phyloP scores from a whole-genome alignment of 1,284 basidiomycete genomes.

The Vanrija humicola region DNA sequence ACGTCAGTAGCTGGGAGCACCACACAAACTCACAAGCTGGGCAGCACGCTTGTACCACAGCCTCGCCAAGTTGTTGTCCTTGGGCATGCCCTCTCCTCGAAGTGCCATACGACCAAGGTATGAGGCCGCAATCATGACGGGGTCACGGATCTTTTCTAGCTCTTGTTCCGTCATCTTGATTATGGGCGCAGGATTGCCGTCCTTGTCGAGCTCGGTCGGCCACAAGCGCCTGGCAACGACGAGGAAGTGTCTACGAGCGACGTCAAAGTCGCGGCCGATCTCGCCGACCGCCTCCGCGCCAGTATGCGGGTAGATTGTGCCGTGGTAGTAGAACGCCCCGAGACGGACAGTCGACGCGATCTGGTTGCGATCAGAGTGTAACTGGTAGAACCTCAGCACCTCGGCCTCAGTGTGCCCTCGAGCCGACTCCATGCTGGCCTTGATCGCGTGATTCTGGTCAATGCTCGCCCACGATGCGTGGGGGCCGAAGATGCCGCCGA shows the following conservation, averaged over 20 bases:
- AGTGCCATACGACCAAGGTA: conserved; percentile 91
- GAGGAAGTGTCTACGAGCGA: conserved; percentile 75
- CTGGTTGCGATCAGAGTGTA: conserved; percentile 86
- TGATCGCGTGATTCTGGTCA: conserved; percentile 69
- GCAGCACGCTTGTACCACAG: conserved; percentile 92
- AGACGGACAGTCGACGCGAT: conserved; percentile 78
- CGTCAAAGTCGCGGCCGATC: conserved; percentile 66
- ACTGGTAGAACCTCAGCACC: conserved; percentile 87
- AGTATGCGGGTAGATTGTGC: conserved; percentile 69
- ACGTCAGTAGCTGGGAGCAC: conserved; percentile 4
- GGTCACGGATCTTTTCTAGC: conserved; percentile 50
- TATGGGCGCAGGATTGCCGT: conserved; percentile 50
- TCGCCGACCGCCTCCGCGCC: conserved; percentile 84
- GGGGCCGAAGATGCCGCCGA: conserved; percentile 86
- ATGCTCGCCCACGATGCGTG: conserved; percentile 66
- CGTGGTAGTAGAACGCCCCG: conserved; percentile 90
- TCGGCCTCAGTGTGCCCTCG: conserved; percentile 90
- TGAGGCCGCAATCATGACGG: conserved; percentile 64
- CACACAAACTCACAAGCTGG: conserved; percentile 50
- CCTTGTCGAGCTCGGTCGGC: conserved; percentile 59
- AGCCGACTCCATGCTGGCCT: conserved; percentile 71
- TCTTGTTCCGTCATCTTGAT: conserved; percentile 53
- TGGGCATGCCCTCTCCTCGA: conserved; percentile 83
- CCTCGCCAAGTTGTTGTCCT: conserved; percentile 71
- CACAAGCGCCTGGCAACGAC: conserved; percentile 75